phyloP scores from a whole-genome alignment of 2,329 filamentous ascomycete genomes.

The Trematosphaeria pertusa region DNA sequence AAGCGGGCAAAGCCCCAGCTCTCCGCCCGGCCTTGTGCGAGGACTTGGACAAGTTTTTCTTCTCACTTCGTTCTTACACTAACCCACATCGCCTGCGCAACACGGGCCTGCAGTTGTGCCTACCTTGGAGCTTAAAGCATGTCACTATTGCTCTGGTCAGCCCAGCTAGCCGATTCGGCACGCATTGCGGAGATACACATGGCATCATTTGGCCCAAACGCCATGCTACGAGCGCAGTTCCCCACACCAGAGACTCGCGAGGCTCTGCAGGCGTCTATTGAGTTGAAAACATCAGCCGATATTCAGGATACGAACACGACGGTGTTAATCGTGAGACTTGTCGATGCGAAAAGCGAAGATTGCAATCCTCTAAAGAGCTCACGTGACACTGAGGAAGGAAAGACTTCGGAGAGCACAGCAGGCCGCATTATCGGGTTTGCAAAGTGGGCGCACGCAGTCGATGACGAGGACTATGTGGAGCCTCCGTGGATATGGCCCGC shows the following conservation, averaged over 20 bases:
- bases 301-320: conserved; percentile 3
- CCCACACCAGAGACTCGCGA: conserved; percentile 1
- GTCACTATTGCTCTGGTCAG: neutral
- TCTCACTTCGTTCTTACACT: too few relatives aligned
- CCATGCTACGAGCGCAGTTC: conserved; percentile 7
- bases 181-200: conserved; percentile 11
- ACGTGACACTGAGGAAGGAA: neutral
- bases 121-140: too few relatives aligned
- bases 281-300: conserved; percentile 4
- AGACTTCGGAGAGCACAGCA: neutral
- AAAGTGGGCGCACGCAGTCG: conserved; percentile 3
- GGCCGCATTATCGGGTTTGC: conserved; percentile 3
- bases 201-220: conserved; percentile 6
- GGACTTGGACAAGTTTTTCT: too few relatives aligned
- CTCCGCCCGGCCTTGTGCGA: too few relatives aligned
- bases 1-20: too few relatives aligned
- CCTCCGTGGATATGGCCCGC: neutral
- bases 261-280: neutral
- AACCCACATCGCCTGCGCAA: too few relatives aligned
- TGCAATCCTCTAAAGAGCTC: neutral
- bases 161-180: neutral
- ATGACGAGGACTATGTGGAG: conserved; percentile 3
- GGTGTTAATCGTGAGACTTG: conserved; percentile 3
- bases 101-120: too few relatives aligned
- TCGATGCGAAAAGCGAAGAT: too few relatives aligned